phyloP scores from a whole-genome alignment of 2,329 filamentous ascomycete genomes.

The Phyllosticta citribraziliensis region DNA sequence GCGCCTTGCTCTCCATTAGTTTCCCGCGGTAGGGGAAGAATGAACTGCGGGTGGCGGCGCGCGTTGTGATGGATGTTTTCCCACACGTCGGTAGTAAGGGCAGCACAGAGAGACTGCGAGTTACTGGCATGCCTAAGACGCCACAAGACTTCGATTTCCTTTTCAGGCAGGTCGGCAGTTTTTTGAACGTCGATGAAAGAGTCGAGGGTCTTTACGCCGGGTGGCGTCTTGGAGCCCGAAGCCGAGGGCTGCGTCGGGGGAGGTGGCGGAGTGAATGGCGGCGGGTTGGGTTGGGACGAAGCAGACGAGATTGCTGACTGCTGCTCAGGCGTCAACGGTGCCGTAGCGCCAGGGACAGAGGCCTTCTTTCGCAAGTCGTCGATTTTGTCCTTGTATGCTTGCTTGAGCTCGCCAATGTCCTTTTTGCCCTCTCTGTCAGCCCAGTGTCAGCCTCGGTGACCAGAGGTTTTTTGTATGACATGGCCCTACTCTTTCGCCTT shows the following conservation, averaged over 20 bases:
- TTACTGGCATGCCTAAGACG: constrained; percentile 72
- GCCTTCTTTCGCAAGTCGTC: constrained; percentile 58
- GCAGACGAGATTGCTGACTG: constrained; percentile 9
- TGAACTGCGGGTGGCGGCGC: constrained; percentile 71
- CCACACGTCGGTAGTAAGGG: constrained; percentile 67
- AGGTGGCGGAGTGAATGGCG: constrained; percentile 19
- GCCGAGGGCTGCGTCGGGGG: constrained; percentile 18
- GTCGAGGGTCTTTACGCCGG: constrained; percentile 53
- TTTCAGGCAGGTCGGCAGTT: constrained; percentile 57
- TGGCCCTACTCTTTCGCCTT: constrained; percentile 59
- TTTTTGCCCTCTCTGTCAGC: constrained; percentile 46
- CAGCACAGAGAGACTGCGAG: constrained; percentile 69
- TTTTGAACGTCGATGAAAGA: constrained; percentile 75
- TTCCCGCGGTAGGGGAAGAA: constrained; percentile 70
- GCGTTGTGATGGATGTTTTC: constrained; percentile 60
- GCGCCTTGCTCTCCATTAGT: constrained; percentile 49
- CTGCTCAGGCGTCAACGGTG: constrained; percentile 27
- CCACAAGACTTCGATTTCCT: constrained; percentile 85
- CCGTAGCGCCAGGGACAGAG: constrained; percentile 42
- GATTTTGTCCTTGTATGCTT: constrained; percentile 80
- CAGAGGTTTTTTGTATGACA: neutral
- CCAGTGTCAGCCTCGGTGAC: neutral
- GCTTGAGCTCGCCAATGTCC: constrained; percentile 66
- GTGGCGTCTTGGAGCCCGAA: constrained; percentile 19
- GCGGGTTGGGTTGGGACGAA: constrained; percentile 14